Base-by-base conservation (phyloP, 2,329 filamentous ascomycete species). In the Arthrobotrys megalospora region DNA sequence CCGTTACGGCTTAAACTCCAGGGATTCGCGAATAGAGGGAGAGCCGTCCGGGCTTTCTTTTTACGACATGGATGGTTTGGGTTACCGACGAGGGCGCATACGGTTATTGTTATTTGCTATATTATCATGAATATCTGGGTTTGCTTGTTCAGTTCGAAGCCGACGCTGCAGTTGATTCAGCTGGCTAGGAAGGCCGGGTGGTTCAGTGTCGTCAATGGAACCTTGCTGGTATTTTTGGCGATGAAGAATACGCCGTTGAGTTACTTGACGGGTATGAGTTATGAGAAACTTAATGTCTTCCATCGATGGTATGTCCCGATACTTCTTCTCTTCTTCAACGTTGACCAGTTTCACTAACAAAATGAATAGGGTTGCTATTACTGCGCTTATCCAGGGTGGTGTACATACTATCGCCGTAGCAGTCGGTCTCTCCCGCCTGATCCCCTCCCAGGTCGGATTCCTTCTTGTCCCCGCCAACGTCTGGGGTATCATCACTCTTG, bases 171-270 rank as follows among this genome's bases (percentile, higher is more conserved):
- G 68, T 52, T 79, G 58, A 79, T 79, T 19, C 76, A 79, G 58
- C 47, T 79, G 45, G 76, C 76, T 2, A 73, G 76, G 34, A 79
- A 75, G 50, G 16, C 24, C 12, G 75, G 76, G 14, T 79, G 76
- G 76, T 79, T 79, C 55, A 73, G 69, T 43, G 64, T 79, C 16
- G 76, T 79, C 5, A 79, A 79, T 45, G 76, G 69, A 2, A 79
- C 76, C 8, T 55, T 79, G 12, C 41, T 79, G 47, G 64, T 79
- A 32, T 79, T 79, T 55, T 60, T 79, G 68, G 76, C 76, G 24
- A 79, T 79, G 76, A 79, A 79, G 69, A 79, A 79, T 53, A 79
- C 76, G 19, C 76, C 76, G 47, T 70, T 79, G 69, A 65, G 60
- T 50, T 79, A 69, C 41, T 36, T 79, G 8, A 79, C 76, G 0